Base-by-base conservation (phyloP, 768 basidiomycete genomes). In the Tephrocybe sp. region DNA sequence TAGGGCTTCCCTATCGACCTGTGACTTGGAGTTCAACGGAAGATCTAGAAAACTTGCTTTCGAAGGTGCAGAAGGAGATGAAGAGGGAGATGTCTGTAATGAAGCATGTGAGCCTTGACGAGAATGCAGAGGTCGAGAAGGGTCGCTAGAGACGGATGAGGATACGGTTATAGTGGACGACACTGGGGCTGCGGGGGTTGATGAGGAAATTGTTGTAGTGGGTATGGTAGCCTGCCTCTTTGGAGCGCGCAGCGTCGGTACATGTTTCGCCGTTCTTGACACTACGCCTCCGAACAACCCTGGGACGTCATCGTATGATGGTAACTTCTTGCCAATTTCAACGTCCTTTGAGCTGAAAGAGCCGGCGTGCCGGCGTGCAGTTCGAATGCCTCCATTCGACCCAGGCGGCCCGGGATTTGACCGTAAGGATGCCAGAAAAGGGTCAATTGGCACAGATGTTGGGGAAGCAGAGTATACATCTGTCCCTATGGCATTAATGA, bases 281-380 rank as follows among this genome's bases (percentile, higher is more conserved):
- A 63, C 55, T 36, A 75, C 59, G 20, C 75, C 73, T 47, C 73
- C 67, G 11, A 67, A 59, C 47, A 65, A 62, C 26, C 59, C 61
- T 33, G 76, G 72, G 7, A 74, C 57, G 12, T 73, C 67, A 39
- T 84, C 79, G 56, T 81, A 80, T n/a, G 85, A 86, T 7, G 90
- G 87, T 44, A 90, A 65, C 48, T 81, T 75, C 68, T 86, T 91
- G 34, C 94, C 94, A 45, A 90, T 84, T 63, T 96, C 87, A 5
- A 96, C 88, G 64, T 97, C 94, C 63, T 92, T 89, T 21, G 79
- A 85, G 55, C 94, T 96, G 72, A 96, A 98, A 3, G 94, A 96
- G n/a, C 94, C 94, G 4, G 90, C 94, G 65, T 96, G 90, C 32
- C 94, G 78, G 38, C 93, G 77, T 20, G 82, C 78, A 43, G 79